Evolutionary conservation across 2,329 filamentous ascomycete genomes (phyloP).

Genomic region (Fusarium sp.): DNA sequence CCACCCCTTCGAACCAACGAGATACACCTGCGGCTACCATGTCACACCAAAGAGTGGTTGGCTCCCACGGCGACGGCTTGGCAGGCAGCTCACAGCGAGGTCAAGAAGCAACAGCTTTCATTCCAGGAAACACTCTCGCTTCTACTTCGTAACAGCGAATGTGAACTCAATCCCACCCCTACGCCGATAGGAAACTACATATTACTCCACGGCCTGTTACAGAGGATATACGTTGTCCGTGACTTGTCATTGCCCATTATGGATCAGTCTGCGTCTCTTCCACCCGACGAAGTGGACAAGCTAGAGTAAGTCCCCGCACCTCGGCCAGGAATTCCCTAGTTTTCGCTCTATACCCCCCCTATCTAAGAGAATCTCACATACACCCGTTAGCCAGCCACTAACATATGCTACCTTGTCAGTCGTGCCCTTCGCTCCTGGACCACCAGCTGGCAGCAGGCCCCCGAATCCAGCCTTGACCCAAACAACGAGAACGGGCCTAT

Average conservation of each 20-base stretch:
- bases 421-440: conserved; percentile 53
- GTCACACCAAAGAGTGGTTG: conserved; percentile 53
- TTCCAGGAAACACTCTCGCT: conserved; percentile 53
- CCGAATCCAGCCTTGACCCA: conserved; percentile 54
- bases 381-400: background rate
- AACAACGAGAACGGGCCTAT: conserved; percentile 56
- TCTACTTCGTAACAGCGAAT: conserved; percentile 45
- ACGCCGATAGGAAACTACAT: conserved; percentile 54
- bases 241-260: conserved; percentile 52
- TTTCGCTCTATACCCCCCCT: background rate
- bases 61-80: conserved; percentile 41
- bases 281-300: conserved; percentile 51
- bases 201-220: conserved; percentile 51
- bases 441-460: conserved; percentile 53
- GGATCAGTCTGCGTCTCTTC: conserved; percentile 47
- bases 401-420: conserved; percentile 23
- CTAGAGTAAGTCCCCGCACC: conserved; percentile 44
- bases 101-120: conserved; percentile 48
- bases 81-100: conserved; percentile 28
- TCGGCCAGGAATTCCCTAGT: background rate
- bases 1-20: conserved; percentile 53
- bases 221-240: conserved; percentile 54
- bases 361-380: background rate
- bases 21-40: conserved; percentile 50
- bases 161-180: conserved; percentile 46